Evolutionary conservation across 352 stramenopile species (phyloP), one percentile per base, ranked within the genome.

Genomic region (Phytophthora tubulina): DNA sequence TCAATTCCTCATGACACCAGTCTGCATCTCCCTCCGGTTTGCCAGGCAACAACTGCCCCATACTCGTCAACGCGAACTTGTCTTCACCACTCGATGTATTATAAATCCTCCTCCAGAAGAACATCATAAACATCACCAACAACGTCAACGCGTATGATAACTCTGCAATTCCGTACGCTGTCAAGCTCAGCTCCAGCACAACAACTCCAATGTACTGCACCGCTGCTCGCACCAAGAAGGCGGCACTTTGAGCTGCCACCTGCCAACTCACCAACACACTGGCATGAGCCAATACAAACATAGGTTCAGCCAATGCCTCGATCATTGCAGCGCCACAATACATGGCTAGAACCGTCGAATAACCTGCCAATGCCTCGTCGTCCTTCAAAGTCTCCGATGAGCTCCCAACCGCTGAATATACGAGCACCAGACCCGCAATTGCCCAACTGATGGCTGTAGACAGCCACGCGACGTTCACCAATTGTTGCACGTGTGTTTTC

Each of bases 211-310:
- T 51, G 51, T 92, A 91, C 67, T 96, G 86, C 6, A 95, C 79
- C 7, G 82, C 58, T 7, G 81, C 88, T 46, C 88, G 86, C 33
- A 89, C 75, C 33, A 96, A 70, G 57, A 97, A 95, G 2, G 81
- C 90, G 21, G 81, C 79, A 52, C 84, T 90, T 63, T 96, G 87
- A 31, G 89, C 88, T 6, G 85, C 79, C 6, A 95, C 89, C 56
- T 94, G 88, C 82, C 89, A 90, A n/a, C 80, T 86, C n/a, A 96
- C 90, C 36, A 91, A 69, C 39, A 96, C 85, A 61, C 81, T 91
- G 54, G 79, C 89, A 69, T 95, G 83, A 0, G 87, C 84, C 41
- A 96, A 71, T 45, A 95, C 68, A 44, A 92, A 96, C 85, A 97
- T 90, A 0, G 89, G 88, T 69, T 97, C 90, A 1, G 86, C 89